A percentile compares a stretch with the other conserved stretches of the same genome.
These are phyloP conservation scores for Carallia brachiata DNA, from an alignment of 345 rosid species.

Conservation along the genomic window DNA sequence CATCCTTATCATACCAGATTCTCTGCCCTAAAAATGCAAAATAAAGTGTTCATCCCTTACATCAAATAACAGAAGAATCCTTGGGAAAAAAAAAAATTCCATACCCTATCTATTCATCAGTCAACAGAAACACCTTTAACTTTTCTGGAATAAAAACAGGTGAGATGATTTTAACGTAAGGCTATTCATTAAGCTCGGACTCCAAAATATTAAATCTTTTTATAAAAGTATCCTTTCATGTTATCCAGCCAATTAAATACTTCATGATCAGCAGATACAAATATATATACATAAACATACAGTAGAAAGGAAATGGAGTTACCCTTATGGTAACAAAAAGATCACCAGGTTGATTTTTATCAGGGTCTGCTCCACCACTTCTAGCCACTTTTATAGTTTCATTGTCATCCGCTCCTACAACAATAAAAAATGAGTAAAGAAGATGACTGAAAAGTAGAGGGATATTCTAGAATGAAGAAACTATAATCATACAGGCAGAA, in stretches of 20 bases:
- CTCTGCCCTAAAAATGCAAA: not conserved
- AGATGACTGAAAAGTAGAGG: not conserved
- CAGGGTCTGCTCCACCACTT: constrained; percentile 96
- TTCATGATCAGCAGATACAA: not conserved
- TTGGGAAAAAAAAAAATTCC: not conserved
- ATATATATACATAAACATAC: not conserved
- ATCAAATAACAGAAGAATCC: not conserved
- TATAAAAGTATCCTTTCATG: not conserved
- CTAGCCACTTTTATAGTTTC: constrained; percentile 72
- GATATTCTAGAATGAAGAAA: not conserved
- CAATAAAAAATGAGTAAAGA: not conserved
- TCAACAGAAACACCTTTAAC: not conserved
- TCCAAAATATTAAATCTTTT: not conserved
- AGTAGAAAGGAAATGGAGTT: constrained; percentile 13
- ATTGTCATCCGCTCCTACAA: constrained; percentile 74
- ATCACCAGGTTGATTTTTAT: constrained; percentile 92
- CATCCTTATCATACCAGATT: not conserved
- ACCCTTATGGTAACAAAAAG: constrained; percentile 82
- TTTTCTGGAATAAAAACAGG: not conserved
- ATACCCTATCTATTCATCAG: not conserved
- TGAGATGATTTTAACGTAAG: too few relatives aligned
- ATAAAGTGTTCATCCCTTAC: not conserved
- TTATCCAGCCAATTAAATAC: not conserved
- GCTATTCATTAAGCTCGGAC: too few relatives aligned
- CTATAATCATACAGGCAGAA: not conserved